Conservation (phyloP, 2,329 filamentous ascomycete species). For the Aspergillus awamori region DNA sequence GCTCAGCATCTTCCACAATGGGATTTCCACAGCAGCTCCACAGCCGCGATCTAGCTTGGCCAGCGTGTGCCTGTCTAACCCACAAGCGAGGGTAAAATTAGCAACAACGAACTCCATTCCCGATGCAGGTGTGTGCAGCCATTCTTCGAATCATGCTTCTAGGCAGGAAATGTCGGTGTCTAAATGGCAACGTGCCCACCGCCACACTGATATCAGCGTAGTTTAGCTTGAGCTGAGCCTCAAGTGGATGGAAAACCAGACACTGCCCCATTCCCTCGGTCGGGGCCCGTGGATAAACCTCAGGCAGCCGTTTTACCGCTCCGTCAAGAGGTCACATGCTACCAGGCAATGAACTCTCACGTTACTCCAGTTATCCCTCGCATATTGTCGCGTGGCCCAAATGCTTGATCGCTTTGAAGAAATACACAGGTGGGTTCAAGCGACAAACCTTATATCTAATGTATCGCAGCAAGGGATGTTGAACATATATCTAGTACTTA, state of each 20-base stretch:
- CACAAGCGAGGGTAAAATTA: background rate
- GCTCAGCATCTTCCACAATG: background rate
- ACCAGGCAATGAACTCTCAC: too few relatives aligned
- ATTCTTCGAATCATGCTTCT: background rate
- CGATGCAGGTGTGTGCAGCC: background rate
- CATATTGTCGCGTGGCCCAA: too few relatives aligned
- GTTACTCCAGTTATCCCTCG: too few relatives aligned
- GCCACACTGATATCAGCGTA: background rate
- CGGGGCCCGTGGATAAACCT: background rate
- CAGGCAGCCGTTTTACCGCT: background rate
- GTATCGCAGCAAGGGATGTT: background rate
- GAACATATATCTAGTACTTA: background rate
- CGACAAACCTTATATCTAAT: too few relatives aligned
- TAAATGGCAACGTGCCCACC: slow-evolving; percentile 4
- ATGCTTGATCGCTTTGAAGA: too few relatives aligned
- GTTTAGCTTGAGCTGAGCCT: too few relatives aligned
- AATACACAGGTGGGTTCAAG: too few relatives aligned
- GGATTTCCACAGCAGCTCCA: background rate
- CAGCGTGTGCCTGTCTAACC: background rate
- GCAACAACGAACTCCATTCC: slow-evolving; percentile 2
- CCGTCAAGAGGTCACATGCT: too few relatives aligned
- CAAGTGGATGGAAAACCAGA: background rate
- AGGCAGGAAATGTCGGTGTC: background rate
- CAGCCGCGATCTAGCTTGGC: background rate
- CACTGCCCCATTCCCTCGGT: background rate